These are phyloP conservation scores for Avicennia marina DNA, from an alignment of 257 asterid genomes.

Conservation along the genomic window DNA sequence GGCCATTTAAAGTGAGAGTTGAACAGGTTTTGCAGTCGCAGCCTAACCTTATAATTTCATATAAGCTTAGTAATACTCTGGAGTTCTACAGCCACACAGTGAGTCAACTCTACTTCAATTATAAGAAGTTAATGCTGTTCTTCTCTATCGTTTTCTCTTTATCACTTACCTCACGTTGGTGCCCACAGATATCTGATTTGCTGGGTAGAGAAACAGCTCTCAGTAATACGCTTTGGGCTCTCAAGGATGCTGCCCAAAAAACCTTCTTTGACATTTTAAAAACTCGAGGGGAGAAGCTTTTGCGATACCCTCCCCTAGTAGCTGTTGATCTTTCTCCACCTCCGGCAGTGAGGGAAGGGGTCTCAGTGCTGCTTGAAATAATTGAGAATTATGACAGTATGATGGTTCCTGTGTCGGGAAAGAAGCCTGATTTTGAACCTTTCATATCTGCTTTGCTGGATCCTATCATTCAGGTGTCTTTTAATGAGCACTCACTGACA, in stretches of 20 bases:
- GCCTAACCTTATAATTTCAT: slow-evolving; percentile 78
- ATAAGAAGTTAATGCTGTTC: neutral
- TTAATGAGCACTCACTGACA: slow-evolving; percentile 11
- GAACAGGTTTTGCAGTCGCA: slow-evolving; percentile 99
- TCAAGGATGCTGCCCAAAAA: slow-evolving; percentile 92
- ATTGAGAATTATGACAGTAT: slow-evolving; percentile 78
- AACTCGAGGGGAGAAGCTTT: slow-evolving; percentile 90
- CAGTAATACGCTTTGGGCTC: slow-evolving; percentile 81
- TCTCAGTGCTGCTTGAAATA: slow-evolving; percentile 80
- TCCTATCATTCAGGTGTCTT: slow-evolving; percentile 86
- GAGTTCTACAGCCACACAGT: slow-evolving; percentile 96
- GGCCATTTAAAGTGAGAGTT: slow-evolving; percentile 96
- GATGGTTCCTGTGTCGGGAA: slow-evolving; percentile 82
- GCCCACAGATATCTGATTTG: slow-evolving; percentile 75
- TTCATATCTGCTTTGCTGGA: slow-evolving; percentile 91
- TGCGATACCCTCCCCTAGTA: slow-evolving; percentile 91
- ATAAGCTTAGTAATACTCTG: slow-evolving; percentile 86
- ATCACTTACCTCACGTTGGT: slow-evolving; percentile 18
- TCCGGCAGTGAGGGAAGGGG: slow-evolving; percentile 85
- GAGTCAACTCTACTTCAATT: slow-evolving; percentile 34
- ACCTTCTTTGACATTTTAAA: slow-evolving; percentile 84
- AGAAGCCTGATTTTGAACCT: slow-evolving; percentile 74
- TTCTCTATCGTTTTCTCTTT: slow-evolving; percentile 10
- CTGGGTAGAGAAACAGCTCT: slow-evolving; percentile 92
- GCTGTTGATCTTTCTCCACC: slow-evolving; percentile 96